A percentile compares a stretch with the other conserved stretches of the same genome.
Evolutionary conservation across 768 basidiomycete genomes (phyloP).

Genomic region (Russula sp.): DNA sequence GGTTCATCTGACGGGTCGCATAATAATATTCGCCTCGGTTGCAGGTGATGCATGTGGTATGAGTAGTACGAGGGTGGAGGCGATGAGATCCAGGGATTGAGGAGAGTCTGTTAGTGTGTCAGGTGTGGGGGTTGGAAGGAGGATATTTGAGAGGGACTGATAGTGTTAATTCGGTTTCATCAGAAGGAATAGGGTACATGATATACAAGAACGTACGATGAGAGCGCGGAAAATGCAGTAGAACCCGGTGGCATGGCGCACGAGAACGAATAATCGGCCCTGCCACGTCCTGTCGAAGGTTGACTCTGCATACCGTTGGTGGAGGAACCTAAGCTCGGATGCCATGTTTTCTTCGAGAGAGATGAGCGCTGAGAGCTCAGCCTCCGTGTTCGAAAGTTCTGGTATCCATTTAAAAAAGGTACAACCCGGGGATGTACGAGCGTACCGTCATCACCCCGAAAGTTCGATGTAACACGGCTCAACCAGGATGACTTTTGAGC

Average conservation of each 20-base stretch:
- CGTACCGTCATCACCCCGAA: conserved; percentile 46
- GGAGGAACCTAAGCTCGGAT: conserved; percentile 20
- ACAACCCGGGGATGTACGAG: neutral
- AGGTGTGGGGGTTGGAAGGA: conserved; percentile 38
- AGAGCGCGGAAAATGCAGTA: conserved; percentile 38
- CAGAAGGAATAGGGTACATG: neutral
- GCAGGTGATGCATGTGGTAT: conserved; percentile 32
- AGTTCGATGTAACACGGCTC: conserved; percentile 48
- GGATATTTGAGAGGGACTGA: conserved; percentile 53
- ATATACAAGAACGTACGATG: conserved; percentile 33
- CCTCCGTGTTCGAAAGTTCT: conserved; percentile 29
- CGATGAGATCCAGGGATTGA: conserved; percentile 45
- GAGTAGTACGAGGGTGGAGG: conserved; percentile 43
- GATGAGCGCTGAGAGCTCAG: conserved; percentile 25
- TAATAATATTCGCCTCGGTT: conserved; percentile 39
- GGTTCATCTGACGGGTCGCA: conserved; percentile 56
- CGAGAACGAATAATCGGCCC: conserved; percentile 25
- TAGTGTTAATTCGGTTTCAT: neutral
- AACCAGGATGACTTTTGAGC: conserved; percentile 42
- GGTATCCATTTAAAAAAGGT: conserved; percentile 1
- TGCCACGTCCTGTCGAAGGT: conserved; percentile 24
- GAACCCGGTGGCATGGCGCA: conserved; percentile 22
- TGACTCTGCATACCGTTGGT: conserved; percentile 16
- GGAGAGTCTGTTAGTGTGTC: conserved; percentile 33
- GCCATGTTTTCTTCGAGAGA: conserved; percentile 29